Conservation (phyloP, 2,329 filamentous ascomycete species). For the Colletotrichum gigasporum region DNA sequence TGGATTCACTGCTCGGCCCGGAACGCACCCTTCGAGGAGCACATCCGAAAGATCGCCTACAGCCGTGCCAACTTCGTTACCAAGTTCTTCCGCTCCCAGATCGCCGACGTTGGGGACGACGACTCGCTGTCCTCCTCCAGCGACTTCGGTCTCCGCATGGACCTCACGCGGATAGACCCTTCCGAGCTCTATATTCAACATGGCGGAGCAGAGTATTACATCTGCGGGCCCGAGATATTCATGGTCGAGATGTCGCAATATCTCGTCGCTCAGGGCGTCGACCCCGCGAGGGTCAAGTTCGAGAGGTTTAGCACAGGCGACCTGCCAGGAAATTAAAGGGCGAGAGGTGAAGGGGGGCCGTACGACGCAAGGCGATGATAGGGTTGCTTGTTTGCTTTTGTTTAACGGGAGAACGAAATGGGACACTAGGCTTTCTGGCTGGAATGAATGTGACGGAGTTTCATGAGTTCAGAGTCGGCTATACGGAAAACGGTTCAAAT, state of each 20-base stretch:
- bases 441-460: constrained; percentile 7
- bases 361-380: no score
- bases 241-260: constrained; percentile 60
- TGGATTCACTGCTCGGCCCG: constrained; percentile 66
- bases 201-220: constrained; percentile 59
- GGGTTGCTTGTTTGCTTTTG: not conserved
- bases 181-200: constrained; percentile 57
- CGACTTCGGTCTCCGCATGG: constrained; percentile 51
- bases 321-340: constrained; percentile 45
- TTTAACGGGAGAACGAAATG: not conserved
- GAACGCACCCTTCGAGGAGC: constrained; percentile 61
- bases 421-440: not conserved
- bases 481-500: not conserved
- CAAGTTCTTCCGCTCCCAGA: constrained; percentile 60
- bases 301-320: constrained; percentile 59
- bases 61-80: constrained; percentile 46
- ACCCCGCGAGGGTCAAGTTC: constrained; percentile 49
- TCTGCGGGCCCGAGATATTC: constrained; percentile 64
- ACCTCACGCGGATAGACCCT: constrained; percentile 54
- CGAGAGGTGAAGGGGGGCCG: no score
- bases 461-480: not conserved
- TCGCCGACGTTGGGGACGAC: constrained; percentile 53
- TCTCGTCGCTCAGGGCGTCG: constrained; percentile 51
- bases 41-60: constrained; percentile 56
- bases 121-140: constrained; percentile 55